Evolutionary conservation across 129 eudicot genomes (phyloP).

Genomic region (Helichrysum umbraculigerum): DNA sequence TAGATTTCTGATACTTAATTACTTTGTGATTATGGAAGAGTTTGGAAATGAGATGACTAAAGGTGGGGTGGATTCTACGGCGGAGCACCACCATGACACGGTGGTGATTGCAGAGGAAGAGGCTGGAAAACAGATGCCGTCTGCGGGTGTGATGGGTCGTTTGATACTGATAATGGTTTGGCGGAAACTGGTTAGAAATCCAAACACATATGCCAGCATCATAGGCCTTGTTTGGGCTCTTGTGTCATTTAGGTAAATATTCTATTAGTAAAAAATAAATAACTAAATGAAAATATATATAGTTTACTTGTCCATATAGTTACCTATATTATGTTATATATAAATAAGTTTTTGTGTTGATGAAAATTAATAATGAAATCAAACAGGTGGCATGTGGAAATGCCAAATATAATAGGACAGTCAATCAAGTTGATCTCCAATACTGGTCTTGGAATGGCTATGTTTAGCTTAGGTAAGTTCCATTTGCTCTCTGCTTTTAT

Average conservation of each 20-base stretch:
- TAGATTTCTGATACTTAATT: too few relatives aligned
- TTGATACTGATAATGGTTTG: slow-evolving; percentile 16
- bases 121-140: slow-evolving; percentile 3
- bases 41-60: neutral
- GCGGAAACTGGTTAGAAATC: slow-evolving; percentile 11
- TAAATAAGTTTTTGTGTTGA: neutral
- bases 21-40: neutral
- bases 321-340: too few relatives aligned
- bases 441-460: slow-evolving; percentile 98
- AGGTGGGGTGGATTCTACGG: neutral
- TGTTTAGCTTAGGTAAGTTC: slow-evolving; percentile 84
- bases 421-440: slow-evolving; percentile 4
- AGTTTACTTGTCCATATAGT: too few relatives aligned
- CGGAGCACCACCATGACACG: neutral
- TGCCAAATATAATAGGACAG: slow-evolving; percentile 8
- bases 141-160: slow-evolving; percentile 8
- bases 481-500: too few relatives aligned
- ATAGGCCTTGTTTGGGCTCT: slow-evolving; percentile 8
- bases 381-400: slow-evolving; percentile 1
- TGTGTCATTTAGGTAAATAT: slow-evolving; percentile 7
- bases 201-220: slow-evolving; percentile 7
- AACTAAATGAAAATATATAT: too few relatives aligned
- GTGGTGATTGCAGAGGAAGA: neutral
- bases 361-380: neutral
- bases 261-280: too few relatives aligned